phyloP scores from a whole-genome alignment of 106 monocot genomes.

The Dioscorea alata region DNA sequence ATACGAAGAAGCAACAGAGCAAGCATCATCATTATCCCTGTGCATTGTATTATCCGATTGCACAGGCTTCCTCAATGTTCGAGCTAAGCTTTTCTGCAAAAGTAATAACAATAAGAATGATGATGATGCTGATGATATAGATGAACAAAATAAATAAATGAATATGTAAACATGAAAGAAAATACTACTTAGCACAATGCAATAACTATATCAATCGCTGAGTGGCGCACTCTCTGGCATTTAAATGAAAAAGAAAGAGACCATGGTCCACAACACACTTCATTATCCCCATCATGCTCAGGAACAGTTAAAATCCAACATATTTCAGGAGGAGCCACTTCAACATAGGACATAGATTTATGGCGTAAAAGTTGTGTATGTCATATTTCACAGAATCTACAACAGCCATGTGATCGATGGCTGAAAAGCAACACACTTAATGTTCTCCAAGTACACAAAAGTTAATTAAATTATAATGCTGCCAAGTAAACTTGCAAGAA shows the following conservation, averaged over 20 bases:
- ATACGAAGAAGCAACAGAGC: slow-evolving; percentile 86
- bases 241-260: background rate
- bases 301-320: too few relatives aligned
- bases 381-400: background rate
- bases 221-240: background rate
- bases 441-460: too few relatives aligned
- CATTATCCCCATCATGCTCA: too few relatives aligned
- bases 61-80: slow-evolving; percentile 39
- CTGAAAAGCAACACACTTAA: too few relatives aligned
- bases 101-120: too few relatives aligned
- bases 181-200: background rate
- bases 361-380: background rate
- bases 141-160: too few relatives aligned
- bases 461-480: too few relatives aligned
- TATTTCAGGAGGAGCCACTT: too few relatives aligned
- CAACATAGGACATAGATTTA: background rate
- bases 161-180: too few relatives aligned
- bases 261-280: background rate
- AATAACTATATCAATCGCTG: background rate
- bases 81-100: slow-evolving; percentile 20
- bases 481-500: too few relatives aligned
- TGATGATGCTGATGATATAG: too few relatives aligned
- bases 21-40: slow-evolving; percentile 58
- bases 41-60: slow-evolving; percentile 44
- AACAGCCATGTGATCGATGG: background rate